Evolutionary conservation across 2,329 filamentous ascomycete species (phyloP).

Genomic region (Colletotrichum limetticola): DNA sequence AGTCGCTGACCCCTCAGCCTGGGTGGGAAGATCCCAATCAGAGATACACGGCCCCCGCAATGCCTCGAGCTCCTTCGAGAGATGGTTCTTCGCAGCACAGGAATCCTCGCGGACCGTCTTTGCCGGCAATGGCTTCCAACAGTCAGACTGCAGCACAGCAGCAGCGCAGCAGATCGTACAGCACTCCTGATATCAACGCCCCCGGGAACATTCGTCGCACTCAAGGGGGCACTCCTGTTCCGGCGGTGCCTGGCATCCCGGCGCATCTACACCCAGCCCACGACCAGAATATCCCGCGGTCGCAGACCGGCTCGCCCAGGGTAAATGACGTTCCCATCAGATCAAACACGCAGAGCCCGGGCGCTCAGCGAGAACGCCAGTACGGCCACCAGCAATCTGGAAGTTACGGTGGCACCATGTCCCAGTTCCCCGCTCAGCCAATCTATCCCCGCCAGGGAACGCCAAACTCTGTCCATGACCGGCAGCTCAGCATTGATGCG

Average conservation of each 20-base stretch:
- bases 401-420: slow-evolving; percentile 63
- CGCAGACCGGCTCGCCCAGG: slow-evolving; percentile 83
- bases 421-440: slow-evolving; percentile 67
- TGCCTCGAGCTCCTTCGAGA: slow-evolving; percentile 82
- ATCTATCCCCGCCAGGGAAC: slow-evolving; percentile 61
- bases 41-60: slow-evolving; percentile 88
- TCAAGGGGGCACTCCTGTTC: slow-evolving; percentile 66
- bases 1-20: slow-evolving; percentile 75
- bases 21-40: slow-evolving; percentile 79
- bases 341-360: slow-evolving; percentile 77
- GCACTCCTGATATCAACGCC: slow-evolving; percentile 92
- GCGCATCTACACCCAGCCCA: slow-evolving; percentile 72
- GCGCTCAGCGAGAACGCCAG: slow-evolving; percentile 70
- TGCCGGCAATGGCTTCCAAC: slow-evolving; percentile 75
- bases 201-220: slow-evolving; percentile 68
- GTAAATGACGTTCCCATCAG: slow-evolving; percentile 73
- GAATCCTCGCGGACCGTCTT: slow-evolving; percentile 79
- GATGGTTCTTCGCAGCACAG: slow-evolving; percentile 77
- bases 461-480: slow-evolving; percentile 51
- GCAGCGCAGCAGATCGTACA: slow-evolving; percentile 87
- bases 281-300: slow-evolving; percentile 76
- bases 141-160: slow-evolving; percentile 69
- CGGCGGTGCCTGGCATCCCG: slow-evolving; percentile 81
- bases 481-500: slow-evolving; percentile 51
- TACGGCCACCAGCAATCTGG: slow-evolving; percentile 55